Conservation (phyloP, 176 grass and related monocot species). For the Phoenix dactylifera region DNA sequence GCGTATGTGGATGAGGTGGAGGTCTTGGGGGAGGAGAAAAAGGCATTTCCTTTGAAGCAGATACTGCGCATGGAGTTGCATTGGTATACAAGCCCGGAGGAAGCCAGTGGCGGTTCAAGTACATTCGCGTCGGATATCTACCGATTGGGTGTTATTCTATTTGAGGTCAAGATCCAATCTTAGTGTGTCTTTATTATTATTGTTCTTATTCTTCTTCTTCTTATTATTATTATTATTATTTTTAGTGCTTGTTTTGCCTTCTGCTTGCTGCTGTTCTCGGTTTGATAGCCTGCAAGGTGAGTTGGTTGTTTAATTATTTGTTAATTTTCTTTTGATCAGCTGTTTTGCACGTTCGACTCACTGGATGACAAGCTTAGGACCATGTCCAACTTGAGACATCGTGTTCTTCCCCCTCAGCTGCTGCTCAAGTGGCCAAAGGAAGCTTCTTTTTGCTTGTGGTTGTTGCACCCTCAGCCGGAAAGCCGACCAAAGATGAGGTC, state of each 20-base stretch:
- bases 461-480: constrained; percentile 78
- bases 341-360: constrained; percentile 77
- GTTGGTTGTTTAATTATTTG: not conserved
- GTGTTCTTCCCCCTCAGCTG: constrained; percentile 67
- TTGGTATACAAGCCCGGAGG: constrained; percentile 95
- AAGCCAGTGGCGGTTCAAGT: constrained; percentile 23
- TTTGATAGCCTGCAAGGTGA: not conserved
- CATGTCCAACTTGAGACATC: constrained; percentile 73
- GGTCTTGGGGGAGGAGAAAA: constrained; percentile 11
- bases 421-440: constrained; percentile 91
- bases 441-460: constrained; percentile 83
- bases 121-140: constrained; percentile 96
- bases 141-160: constrained; percentile 80
- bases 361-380: constrained; percentile 72
- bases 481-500: constrained; percentile 86
- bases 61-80: constrained; percentile 68
- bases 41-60: constrained; percentile 73
- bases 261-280: not conserved
- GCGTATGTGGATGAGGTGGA: not conserved
- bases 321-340: constrained; percentile 20
- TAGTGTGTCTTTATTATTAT: not conserved
- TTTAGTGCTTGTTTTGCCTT: not conserved
- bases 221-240: no score
- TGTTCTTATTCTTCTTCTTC: no score
- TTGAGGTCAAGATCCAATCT: constrained; percentile 45